These are phyloP conservation scores for Kwoniella pini DNA, from an alignment of 768 basidiomycete species.

Conservation along the genomic window DNA sequence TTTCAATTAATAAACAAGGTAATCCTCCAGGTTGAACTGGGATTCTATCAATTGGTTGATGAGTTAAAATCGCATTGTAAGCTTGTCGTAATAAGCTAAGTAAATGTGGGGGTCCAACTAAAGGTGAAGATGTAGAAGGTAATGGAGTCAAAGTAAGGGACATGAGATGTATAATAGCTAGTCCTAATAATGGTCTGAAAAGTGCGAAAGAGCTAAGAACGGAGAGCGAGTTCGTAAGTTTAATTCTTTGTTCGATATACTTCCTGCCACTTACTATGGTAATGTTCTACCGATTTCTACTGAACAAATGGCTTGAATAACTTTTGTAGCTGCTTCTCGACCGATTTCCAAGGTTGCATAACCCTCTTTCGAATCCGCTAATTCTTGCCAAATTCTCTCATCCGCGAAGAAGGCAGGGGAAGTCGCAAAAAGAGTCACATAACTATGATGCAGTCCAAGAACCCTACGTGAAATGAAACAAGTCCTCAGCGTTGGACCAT, in stretches of 20 bases:
- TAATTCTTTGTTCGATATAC: no score
- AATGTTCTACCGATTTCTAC: slow-evolving; percentile 51
- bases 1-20: slow-evolving; percentile 35
- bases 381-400: slow-evolving; percentile 40
- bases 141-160: slow-evolving; percentile 31
- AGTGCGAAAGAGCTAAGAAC: slow-evolving; percentile 43
- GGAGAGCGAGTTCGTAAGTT: no score
- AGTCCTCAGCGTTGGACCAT: neutral
- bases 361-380: slow-evolving; percentile 41
- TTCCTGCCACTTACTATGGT: slow-evolving; percentile 44
- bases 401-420: slow-evolving; percentile 40
- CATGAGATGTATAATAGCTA: slow-evolving; percentile 42
- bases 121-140: slow-evolving; percentile 31
- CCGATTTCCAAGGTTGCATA: slow-evolving; percentile 44
- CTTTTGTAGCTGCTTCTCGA: slow-evolving; percentile 50
- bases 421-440: slow-evolving; percentile 44
- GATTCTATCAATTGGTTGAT: slow-evolving; percentile 33
- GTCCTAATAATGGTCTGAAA: slow-evolving; percentile 43
- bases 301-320: slow-evolving; percentile 50
- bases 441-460: slow-evolving; percentile 45
- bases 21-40: neutral
- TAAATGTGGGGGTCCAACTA: slow-evolving; percentile 28
- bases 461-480: slow-evolving; percentile 29
- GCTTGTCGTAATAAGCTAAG: slow-evolving; percentile 40
- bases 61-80: slow-evolving; percentile 37